Percentiles rank a stretch among this genome's conserved stretches.
Evolutionary conservation across 1,284 basidiomycete species (phyloP).

Genomic region (Rhodofomes roseus): DNA sequence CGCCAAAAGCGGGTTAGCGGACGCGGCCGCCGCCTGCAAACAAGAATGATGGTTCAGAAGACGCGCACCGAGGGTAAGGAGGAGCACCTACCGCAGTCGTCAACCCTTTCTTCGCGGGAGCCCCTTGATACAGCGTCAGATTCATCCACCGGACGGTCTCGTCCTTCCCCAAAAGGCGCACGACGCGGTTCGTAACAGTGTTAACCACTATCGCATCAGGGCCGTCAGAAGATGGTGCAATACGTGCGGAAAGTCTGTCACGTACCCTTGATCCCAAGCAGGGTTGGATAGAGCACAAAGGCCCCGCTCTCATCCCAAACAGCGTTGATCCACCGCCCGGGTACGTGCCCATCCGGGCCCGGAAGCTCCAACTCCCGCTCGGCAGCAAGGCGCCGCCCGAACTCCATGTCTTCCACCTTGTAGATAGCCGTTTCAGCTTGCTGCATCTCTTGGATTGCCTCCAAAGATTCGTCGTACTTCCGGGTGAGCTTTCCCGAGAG

Average conservation of each 20-base stretch:
- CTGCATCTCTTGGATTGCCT: conserved; percentile 95
- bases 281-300: conserved; percentile 89
- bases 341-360: conserved; percentile 63
- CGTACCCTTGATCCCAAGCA: conserved; percentile 93
- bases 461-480: conserved; percentile 93
- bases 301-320: conserved; percentile 97
- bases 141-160: conserved; percentile 92
- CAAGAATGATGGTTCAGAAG: not conserved
- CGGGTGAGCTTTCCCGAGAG: conserved; percentile 86
- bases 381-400: conserved; percentile 89
- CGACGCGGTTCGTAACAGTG: conserved; percentile 91
- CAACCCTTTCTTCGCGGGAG: conserved; percentile 82
- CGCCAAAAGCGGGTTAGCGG: conserved; percentile 90
- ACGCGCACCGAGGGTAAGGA: not conserved
- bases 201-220: conserved; percentile 75
- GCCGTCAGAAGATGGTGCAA: not conserved
- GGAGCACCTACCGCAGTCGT: conserved; percentile 67
- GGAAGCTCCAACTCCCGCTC: conserved; percentile 90
- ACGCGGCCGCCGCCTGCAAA: conserved; percentile 89
- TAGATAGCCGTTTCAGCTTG: conserved; percentile 89
- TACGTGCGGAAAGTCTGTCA: not conserved
- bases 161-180: conserved; percentile 88
- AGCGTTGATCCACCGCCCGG: conserved; percentile 77
- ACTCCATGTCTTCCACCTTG: conserved; percentile 98
- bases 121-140: conserved; percentile 88